Evolutionary conservation across 768 basidiomycete genomes (phyloP).

Genomic region (Kwoniella dejecticola): DNA sequence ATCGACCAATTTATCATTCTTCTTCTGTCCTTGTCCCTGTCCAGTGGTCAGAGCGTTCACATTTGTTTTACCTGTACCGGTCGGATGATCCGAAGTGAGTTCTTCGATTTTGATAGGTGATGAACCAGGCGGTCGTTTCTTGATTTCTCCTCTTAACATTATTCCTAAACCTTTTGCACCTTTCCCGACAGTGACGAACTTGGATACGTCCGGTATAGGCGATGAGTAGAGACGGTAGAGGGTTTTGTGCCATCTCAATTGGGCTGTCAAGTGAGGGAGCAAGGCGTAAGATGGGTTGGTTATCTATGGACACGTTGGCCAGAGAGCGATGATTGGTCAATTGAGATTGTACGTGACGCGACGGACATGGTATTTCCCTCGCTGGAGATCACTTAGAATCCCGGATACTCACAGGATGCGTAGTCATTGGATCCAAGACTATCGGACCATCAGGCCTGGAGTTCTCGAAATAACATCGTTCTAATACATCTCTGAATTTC

Average conservation of each 20-base stretch:
- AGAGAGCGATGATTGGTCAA: too few species aligned
- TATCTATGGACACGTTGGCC: too few species aligned
- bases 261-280: slow-evolving; percentile 39
- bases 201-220: slow-evolving; percentile 21
- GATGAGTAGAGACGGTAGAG: slow-evolving; percentile 36
- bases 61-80: slow-evolving; percentile 22
- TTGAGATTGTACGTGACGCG: too few species aligned
- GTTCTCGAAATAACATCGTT: slow-evolving; percentile 22
- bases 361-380: too few species aligned
- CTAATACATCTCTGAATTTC: slow-evolving; percentile 32
- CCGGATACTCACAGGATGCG: slow-evolving; percentile 33
- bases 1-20: too few species aligned
- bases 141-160: slow-evolving; percentile 47
- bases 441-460: slow-evolving; percentile 15
- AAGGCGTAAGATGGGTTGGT: slow-evolving; percentile 34
- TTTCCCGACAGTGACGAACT: slow-evolving; percentile 46
- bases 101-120: slow-evolving; percentile 33
- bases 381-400: too few species aligned
- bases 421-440: slow-evolving; percentile 45
- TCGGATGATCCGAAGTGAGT: slow-evolving; percentile 15
- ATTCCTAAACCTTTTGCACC: slow-evolving; percentile 52
- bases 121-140: slow-evolving; percentile 28
- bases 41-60: too few species aligned
- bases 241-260: slow-evolving; percentile 51
- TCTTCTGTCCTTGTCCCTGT: too few species aligned